These are phyloP conservation scores for Aureobasidium zeae DNA, from an alignment of 2,329 filamentous ascomycete genomes.

Conservation along the genomic window DNA sequence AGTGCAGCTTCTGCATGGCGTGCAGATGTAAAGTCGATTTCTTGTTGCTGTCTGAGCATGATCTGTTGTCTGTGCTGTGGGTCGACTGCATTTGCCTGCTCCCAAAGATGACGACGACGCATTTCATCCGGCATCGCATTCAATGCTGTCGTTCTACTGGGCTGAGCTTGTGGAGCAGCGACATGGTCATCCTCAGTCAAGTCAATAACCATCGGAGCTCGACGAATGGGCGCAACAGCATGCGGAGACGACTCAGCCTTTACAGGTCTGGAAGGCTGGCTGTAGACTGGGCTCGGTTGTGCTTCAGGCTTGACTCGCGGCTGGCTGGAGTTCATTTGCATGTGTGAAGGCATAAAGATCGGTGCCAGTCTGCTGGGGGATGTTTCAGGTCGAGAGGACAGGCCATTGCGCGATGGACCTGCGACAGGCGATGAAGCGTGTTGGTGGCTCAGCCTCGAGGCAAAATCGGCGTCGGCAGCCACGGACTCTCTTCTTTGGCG, in stretches of 20 bases:
- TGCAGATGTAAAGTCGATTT: background rate
- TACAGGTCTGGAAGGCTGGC: background rate
- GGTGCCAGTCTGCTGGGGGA: slow-evolving; percentile 14
- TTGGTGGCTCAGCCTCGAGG: slow-evolving; percentile 23
- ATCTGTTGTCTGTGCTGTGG: background rate
- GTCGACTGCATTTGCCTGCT: background rate
- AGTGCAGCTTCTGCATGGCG: background rate
- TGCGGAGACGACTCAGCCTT: background rate
- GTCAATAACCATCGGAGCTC: background rate
- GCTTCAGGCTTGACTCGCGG: slow-evolving; percentile 10
- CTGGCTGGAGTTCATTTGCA: slow-evolving; percentile 13
- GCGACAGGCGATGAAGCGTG: slow-evolving; percentile 5
- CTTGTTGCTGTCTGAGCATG: background rate
- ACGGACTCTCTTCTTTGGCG: slow-evolving; percentile 17
- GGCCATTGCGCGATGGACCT: slow-evolving; percentile 5
- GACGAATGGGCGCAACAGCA: background rate
- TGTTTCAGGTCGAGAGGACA: background rate
- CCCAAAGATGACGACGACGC: slow-evolving; percentile 6
- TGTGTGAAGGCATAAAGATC: slow-evolving; percentile 19
- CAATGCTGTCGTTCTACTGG: background rate
- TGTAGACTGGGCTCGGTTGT: background rate
- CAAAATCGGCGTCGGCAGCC: slow-evolving; percentile 22
- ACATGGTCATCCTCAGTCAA: slow-evolving; percentile 5
- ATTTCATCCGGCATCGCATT: background rate
- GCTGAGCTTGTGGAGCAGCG: background rate